These are phyloP conservation scores for Tetrahymena elliotti DNA, from an alignment of 73 alveolate genomes.

Conservation along the genomic window DNA sequence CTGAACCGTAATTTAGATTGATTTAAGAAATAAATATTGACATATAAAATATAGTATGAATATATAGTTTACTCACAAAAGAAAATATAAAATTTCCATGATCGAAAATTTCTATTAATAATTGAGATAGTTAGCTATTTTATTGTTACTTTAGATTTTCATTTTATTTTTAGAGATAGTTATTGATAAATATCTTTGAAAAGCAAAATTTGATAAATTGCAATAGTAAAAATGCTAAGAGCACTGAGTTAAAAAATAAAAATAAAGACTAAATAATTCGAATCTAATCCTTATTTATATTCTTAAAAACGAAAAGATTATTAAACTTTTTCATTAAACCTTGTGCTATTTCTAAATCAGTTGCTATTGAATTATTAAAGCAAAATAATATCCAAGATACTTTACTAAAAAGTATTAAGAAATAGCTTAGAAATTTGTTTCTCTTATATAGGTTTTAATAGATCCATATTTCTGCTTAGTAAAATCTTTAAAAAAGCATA, in stretches of 20 bases:
- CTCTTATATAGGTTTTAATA: neutral
- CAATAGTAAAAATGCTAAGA: neutral
- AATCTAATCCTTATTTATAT: neutral
- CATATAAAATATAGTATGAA: neutral
- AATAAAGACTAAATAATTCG: neutral
- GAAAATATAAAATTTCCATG: neutral
- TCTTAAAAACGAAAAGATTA: neutral
- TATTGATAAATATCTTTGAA: no score
- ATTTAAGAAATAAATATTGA: neutral
- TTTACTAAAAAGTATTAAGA: neutral
- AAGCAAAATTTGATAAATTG: neutral
- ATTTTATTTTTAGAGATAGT: no score
- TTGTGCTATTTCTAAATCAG: neutral
- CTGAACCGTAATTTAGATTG: neutral
- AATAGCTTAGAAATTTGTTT: neutral
- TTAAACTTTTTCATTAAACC: neutral
- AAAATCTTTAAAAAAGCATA: neutral
- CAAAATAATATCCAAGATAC: neutral
- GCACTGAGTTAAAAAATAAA: neutral
- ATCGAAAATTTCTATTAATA: no score
- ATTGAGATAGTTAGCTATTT: no score
- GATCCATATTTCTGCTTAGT: neutral
- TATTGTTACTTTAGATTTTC: neutral
- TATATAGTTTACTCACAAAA: neutral
- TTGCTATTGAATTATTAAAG: neutral